Evolutionary conservation across 306 rosid species (phyloP), one percentile per base, ranked within the genome.

Genomic region (Castanea crenata): DNA sequence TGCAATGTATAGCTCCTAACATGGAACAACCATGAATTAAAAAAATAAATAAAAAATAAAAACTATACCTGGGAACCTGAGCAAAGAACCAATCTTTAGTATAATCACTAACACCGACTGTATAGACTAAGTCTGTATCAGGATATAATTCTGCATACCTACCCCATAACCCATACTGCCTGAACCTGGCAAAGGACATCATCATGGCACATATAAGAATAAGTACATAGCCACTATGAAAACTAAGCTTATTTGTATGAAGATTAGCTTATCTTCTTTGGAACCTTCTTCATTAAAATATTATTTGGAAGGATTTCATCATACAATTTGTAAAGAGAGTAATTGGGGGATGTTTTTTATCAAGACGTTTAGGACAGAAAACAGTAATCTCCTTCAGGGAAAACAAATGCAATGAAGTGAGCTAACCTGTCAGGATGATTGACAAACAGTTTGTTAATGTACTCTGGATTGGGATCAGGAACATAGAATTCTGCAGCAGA

Each of bases 141-240:
- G 97, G 95, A 88, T 88, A 92, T 76, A 92, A 71, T 8, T 94
- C 97, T 69, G 95, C 88, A 82, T 90, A 92, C 86, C 95, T 92
- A 82, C 89, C 95, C 99, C 99, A 95, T 76, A 92, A 71, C 27
- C 97, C 99, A 80, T 91, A 92, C 74, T 95, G 98, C 83, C 97
- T 92, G 76, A 89, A 94, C 87, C 99, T 91, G 88, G 12, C 57
- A 79, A 16, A 34, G 52, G 5, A 67, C 19, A 34, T 35, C 2
- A 29, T 32, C 70, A 64, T 31, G 7, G 70, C 21, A 64, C 12
- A 6, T 3, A 64, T 62, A 63, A 29, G 29, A 29, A 63, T 63
- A 38, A 64, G n/a, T 14, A 29, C 10, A 35, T 14, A 31, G 7
- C 70, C 68, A 62, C 31, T 9, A 15, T 80, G 31, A 64, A 15